Evolutionary conservation across 345 rosid species (phyloP).

Genomic region (Populus tremula): DNA sequence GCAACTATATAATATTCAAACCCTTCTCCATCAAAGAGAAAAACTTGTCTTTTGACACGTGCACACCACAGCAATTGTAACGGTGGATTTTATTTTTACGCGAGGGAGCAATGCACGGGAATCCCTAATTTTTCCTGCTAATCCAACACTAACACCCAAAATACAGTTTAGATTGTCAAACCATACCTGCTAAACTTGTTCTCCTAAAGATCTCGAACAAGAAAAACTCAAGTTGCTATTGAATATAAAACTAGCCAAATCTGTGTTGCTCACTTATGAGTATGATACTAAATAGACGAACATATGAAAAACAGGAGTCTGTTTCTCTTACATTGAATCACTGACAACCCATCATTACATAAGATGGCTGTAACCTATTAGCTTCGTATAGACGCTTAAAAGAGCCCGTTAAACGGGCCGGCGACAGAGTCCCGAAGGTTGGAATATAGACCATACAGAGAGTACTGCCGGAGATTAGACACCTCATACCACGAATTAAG

Average conservation of each 20-base stretch:
- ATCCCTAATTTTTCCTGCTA: no score
- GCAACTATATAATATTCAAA: fast-evolving
- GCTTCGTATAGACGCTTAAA: conserved; percentile 5
- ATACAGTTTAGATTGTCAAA: neutral
- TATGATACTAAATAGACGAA: neutral
- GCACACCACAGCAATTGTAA: no score
- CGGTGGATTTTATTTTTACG: no score
- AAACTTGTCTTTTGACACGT: no score
- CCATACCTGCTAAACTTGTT: neutral
- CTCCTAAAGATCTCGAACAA: neutral
- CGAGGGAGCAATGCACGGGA: no score
- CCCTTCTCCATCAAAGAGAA: no score
- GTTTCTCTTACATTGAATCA: neutral
- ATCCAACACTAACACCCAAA: no score
- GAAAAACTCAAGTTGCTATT: neutral
- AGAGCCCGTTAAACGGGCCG: conserved; percentile 6
- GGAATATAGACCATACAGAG: conserved; percentile 57
- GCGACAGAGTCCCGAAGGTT: conserved; percentile 30
- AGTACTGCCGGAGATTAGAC: conserved; percentile 56
- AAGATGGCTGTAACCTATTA: neutral
- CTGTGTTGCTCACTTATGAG: neutral
- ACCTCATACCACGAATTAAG: conserved; percentile 92
- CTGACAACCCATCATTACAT: neutral
- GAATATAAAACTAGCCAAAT: neutral
- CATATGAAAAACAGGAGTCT: neutral